These are phyloP conservation scores for Rhodotorula sp. DNA, from an alignment of 1,284 basidiomycete species.

Conservation along the genomic window DNA sequence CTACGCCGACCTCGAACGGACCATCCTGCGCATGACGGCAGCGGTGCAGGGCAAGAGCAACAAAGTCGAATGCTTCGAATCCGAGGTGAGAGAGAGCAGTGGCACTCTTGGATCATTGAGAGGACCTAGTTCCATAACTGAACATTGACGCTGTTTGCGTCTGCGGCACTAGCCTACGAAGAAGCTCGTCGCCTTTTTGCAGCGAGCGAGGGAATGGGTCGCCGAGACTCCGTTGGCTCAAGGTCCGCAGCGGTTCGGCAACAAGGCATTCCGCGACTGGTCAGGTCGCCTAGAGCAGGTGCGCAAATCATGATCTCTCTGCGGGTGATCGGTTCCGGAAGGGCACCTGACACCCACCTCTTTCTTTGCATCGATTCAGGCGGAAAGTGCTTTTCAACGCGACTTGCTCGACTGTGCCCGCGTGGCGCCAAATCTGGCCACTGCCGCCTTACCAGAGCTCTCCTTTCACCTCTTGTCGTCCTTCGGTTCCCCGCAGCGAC, in stretches of 20 bases:
- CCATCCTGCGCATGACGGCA: constrained; percentile 46
- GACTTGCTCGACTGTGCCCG: constrained; percentile 47
- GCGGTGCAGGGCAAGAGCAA: constrained; percentile 45
- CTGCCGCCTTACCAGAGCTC: constrained; percentile 58
- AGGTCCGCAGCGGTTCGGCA: constrained; percentile 90
- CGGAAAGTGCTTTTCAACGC: neutral
- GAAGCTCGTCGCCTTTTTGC: constrained; percentile 61
- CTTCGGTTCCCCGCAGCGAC: constrained; percentile 84
- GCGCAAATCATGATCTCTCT: constrained; percentile 34
- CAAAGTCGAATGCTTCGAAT: constrained; percentile 20
- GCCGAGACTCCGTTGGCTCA: constrained; percentile 73
- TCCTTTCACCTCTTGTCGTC: constrained; percentile 75
- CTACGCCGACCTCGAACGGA: constrained; percentile 42
- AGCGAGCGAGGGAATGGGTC: constrained; percentile 73
- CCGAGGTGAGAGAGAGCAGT: constrained; percentile 29
- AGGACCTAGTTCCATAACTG: neutral
- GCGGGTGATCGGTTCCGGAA: too few species aligned
- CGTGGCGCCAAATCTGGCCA: constrained; percentile 57
- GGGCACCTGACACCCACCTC: neutral
- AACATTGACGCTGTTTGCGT: too few species aligned
- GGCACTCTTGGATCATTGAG: neutral
- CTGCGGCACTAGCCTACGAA: constrained; percentile 53
- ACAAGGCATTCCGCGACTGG: constrained; percentile 87
- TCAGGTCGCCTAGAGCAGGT: constrained; percentile 76
- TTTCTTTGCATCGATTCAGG: neutral